Conservation (phyloP, 2,329 filamentous ascomycete species). For the Fusarium praegraminearum region DNA sequence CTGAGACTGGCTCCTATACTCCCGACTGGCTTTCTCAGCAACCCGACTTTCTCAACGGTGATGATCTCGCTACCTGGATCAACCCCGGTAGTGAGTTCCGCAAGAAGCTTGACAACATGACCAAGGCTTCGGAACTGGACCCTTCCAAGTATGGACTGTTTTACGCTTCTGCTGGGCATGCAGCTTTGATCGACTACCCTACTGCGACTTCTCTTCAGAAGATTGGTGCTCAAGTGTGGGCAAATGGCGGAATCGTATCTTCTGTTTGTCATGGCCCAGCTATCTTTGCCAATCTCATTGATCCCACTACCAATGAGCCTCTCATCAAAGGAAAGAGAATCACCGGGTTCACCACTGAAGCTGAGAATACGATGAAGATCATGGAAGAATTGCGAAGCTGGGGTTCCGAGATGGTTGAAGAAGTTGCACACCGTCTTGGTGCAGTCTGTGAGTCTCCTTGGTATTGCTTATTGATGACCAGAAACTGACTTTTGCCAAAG, state of each 20-base stretch:
- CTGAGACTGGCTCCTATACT: conserved; percentile 15
- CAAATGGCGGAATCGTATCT: conserved; percentile 4
- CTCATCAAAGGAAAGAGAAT: conserved; percentile 22
- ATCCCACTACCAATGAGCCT: conserved; percentile 10
- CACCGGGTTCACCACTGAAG: conserved; percentile 18
- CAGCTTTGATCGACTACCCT: conserved; percentile 23
- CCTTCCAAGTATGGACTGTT: conserved; percentile 36
- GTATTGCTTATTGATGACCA: rapidly evolving
- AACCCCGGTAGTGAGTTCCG: conserved; percentile 58
- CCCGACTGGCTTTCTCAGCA: conserved; percentile 23
- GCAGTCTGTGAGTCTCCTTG: conserved; percentile 1
- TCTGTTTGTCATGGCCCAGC: conserved; percentile 22
- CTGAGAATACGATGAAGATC: conserved; percentile 6
- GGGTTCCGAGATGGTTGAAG: conserved; percentile 12
- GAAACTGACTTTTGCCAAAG: background rate
- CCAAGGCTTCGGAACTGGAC: conserved; percentile 51
- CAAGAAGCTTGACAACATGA: conserved; percentile 58
- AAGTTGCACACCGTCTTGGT: conserved; percentile 12
- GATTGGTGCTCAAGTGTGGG: conserved; percentile 15
- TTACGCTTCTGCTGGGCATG: conserved; percentile 34
- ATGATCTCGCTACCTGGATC: conserved; percentile 49
- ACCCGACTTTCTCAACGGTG: conserved; percentile 22
- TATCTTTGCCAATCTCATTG: conserved; percentile 18
- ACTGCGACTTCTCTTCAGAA: conserved; percentile 15
- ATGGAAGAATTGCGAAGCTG: conserved; percentile 17